Evolutionary conservation across 1,284 basidiomycete genomes (phyloP).

Genomic region (Papiliotrema fonsecae): DNA sequence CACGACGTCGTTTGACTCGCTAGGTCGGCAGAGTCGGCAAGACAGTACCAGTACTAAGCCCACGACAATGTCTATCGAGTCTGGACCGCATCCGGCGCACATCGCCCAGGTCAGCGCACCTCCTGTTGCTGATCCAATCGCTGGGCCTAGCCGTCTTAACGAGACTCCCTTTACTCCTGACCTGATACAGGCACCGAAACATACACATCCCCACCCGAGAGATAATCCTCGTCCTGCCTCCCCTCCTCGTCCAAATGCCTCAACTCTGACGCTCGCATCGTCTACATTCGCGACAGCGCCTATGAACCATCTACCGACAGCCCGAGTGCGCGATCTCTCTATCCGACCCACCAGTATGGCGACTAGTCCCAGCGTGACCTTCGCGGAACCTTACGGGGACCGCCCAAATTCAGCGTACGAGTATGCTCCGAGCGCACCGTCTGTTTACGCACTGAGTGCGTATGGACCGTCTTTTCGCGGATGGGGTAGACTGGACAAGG

Average conservation of each 20-base stretch:
- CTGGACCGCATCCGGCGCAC: conserved; percentile 72
- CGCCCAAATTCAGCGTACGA: conserved; percentile 1
- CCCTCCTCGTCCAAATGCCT: conserved; percentile 85
- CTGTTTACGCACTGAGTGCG: conserved; percentile 10
- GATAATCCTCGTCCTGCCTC: conserved; percentile 91
- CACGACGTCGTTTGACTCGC: too few species aligned
- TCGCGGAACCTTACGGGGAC: conserved; percentile 8
- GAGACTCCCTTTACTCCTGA: conserved; percentile 12
- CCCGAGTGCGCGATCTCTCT: not conserved
- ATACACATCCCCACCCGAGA: conserved; percentile 83
- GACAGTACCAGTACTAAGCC: conserved; percentile 76
- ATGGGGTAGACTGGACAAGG: conserved; percentile 6
- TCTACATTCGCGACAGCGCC: conserved; percentile 12
- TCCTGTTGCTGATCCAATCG: conserved; percentile 6
- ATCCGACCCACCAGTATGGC: conserved; percentile 7
- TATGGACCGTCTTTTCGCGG: conserved; percentile 8
- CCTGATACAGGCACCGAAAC: conserved; percentile 69
- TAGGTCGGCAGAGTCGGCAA: conserved; percentile 50
- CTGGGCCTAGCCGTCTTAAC: not conserved
- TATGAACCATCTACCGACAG: conserved; percentile 2
- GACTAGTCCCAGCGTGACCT: conserved; percentile 20
- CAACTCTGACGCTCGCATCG: conserved; percentile 68
- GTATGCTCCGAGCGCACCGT: conserved; percentile 7
- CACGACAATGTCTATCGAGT: conserved; percentile 85
- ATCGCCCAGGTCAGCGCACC: conserved; percentile 76